Evolutionary conservation across 2,329 filamentous ascomycete species (phyloP).

Genomic region (Paraphaeosphaeria sporulosa): DNA sequence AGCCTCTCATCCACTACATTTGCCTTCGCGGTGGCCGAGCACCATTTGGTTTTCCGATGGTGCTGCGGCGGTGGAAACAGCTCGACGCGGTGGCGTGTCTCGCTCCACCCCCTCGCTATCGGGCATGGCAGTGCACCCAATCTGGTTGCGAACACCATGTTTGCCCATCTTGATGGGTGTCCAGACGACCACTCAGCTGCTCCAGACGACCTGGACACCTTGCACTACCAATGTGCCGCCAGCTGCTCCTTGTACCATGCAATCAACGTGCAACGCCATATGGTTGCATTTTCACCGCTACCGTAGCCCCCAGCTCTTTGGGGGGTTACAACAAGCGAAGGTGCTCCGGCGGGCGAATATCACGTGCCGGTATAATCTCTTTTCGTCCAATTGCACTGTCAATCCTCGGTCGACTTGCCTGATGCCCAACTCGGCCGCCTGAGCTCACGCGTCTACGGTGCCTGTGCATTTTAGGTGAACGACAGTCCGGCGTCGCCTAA

Average conservation of each 20-base stretch:
- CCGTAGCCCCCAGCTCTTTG: slow-evolving; percentile 8
- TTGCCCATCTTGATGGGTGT: not conserved
- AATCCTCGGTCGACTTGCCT: not conserved
- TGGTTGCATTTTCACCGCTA: not conserved
- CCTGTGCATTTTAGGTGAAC: not conserved
- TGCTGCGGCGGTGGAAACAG: not conserved
- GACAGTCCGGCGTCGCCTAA: slow-evolving; percentile 19
- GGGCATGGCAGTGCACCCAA: slow-evolving; percentile 21
- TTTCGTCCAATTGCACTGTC: not conserved
- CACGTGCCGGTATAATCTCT: slow-evolving; percentile 14
- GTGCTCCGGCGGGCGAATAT: slow-evolving; percentile 13
- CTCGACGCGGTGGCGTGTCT: slow-evolving; percentile 25
- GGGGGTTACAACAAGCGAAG: slow-evolving; percentile 14
- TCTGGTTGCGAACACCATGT: slow-evolving; percentile 17
- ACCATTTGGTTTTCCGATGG: not conserved
- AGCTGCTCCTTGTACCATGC: slow-evolving; percentile 27
- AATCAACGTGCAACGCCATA: slow-evolving; percentile 24
- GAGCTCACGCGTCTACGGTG: not conserved
- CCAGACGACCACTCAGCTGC: slow-evolving; percentile 16
- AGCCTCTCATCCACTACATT: not conserved
- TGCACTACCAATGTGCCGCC: slow-evolving; percentile 15
- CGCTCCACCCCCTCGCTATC: slow-evolving; percentile 16
- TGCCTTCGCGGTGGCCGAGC: not conserved
- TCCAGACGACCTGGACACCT: slow-evolving; percentile 26
- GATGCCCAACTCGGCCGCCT: not conserved